Evolutionary conservation across 768 basidiomycete genomes (phyloP), one percentile per base, ranked within the genome.

Genomic region (Tulasnella sp.): DNA sequence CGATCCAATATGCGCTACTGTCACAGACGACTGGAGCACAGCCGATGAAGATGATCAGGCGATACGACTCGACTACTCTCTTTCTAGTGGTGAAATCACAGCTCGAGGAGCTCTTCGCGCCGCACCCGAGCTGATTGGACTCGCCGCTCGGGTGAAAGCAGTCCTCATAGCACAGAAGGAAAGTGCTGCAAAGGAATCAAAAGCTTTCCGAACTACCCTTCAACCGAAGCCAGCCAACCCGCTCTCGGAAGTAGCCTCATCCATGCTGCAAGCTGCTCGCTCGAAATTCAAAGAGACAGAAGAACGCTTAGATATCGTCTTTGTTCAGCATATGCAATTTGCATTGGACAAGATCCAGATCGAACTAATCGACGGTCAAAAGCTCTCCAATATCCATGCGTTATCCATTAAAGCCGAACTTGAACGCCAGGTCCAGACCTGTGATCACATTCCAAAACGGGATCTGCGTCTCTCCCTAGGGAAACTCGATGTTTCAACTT

Each of bases 1-100:
- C 25, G 83, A 89, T 59, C 89, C 89, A 1, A 64, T 91, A 29
- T 70, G 76, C 57, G 71, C 89, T 41, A 74, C 74, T 48, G 77
- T 89, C 45, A 77, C 70, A 57, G 89, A 92, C 57, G 85, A 92
- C 60, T 92, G 89, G 89, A 76, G 80, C 3, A 68, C 72, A 37
- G 68, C 69, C 15, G 57, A 70, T 4, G 57, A 62, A 39, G 56
- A 64, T n/a, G 61, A 70, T 32, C 61, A 66, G 8, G 66, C 69
- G 43, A 69, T 76, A 32, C 70, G 67, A n/a, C 71, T 91, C 19
- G 76, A 79, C n/a, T 90, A 89, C 63, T 75, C 75, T 1, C 75
- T 92, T 29, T 72, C 68, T 25, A 83, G 87, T 45, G 72, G 77
- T 28, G 78, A 78, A 55, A 73, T 90, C 7, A 67, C 76, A 15